Evolutionary conservation across 345 rosid genomes (phyloP).

Genomic region (Gossypium thurberi): DNA sequence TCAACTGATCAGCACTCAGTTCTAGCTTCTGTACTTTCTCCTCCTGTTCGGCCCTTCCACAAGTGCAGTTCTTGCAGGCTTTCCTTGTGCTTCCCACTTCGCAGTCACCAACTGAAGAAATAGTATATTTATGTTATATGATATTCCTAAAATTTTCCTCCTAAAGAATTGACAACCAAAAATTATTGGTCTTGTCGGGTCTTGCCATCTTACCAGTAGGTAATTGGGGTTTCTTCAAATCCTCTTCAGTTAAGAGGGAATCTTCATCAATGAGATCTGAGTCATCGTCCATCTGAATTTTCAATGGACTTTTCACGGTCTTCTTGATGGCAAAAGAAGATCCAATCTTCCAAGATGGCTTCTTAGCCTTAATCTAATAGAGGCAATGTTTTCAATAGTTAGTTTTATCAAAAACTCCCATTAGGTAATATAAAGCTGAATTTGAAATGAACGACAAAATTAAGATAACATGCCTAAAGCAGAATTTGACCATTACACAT

Average conservation of each 20-base stretch:
- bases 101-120: slow-evolving; percentile 63
- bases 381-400: not conserved
- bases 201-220: slow-evolving; percentile 41
- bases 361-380: slow-evolving; percentile 59
- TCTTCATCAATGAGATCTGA: slow-evolving; percentile 94
- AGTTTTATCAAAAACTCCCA: not conserved
- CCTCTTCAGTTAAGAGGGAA: slow-evolving; percentile 79
- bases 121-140: not conserved
- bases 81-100: slow-evolving; percentile 76
- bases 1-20: slow-evolving; percentile 61
- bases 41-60: slow-evolving; percentile 97
- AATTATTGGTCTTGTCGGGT: not conserved
- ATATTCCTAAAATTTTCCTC: not conserved
- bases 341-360: slow-evolving; percentile 82
- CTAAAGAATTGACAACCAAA: not conserved
- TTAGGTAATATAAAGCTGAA: not conserved
- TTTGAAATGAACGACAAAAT: not conserved
- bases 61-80: slow-evolving; percentile 92
- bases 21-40: slow-evolving; percentile 72
- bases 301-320: slow-evolving; percentile 35
- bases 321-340: slow-evolving; percentile 76
- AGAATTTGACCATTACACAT: not conserved
- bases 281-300: slow-evolving; percentile 59
- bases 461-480: not conserved
- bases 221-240: slow-evolving; percentile 70